phyloP scores from a whole-genome alignment of 192 early-diverging fungal genomes.

The Backusella parvicylindrica region DNA sequence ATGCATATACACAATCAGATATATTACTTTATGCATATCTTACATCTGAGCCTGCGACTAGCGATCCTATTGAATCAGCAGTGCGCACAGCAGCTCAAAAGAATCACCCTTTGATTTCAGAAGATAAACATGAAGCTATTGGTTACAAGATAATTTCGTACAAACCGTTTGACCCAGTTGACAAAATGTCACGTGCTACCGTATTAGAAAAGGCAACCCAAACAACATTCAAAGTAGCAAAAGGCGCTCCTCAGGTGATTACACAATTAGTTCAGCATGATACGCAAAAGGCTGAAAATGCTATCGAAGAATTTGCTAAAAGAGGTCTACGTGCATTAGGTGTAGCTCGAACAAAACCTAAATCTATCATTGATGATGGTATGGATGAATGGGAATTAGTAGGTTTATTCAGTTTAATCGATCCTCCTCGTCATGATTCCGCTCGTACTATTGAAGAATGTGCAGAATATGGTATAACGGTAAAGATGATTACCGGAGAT shows the following conservation, averaged over 20 bases:
- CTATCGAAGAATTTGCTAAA: slow-evolving; percentile 56
- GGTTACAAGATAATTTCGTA: slow-evolving; percentile 67
- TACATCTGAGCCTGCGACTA: slow-evolving; percentile 67
- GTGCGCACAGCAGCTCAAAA: slow-evolving; percentile 59
- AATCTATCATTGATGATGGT: slow-evolving; percentile 14
- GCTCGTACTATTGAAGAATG: slow-evolving; percentile 65
- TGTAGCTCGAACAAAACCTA: slow-evolving; percentile 55
- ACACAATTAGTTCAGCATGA: slow-evolving; percentile 48
- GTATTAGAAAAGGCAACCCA: slow-evolving; percentile 48
- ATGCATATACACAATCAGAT: slow-evolving; percentile 46
- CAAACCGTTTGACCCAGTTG: slow-evolving; percentile 69
- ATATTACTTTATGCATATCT: slow-evolving; percentile 63
- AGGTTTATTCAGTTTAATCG: slow-evolving; percentile 62
- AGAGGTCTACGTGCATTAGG: slow-evolving; percentile 73
- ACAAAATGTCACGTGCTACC: slow-evolving; percentile 68
- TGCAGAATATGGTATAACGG: slow-evolving; percentile 56
- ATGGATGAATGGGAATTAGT: slow-evolving; percentile 58
- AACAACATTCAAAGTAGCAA: slow-evolving; percentile 57
- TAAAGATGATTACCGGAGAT: slow-evolving; percentile 83
- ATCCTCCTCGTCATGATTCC: slow-evolving; percentile 68
- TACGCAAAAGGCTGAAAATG: slow-evolving; percentile 41
- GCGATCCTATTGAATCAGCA: slow-evolving; percentile 75
- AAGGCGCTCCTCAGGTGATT: slow-evolving; percentile 77
- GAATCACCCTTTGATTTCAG: slow-evolving; percentile 43
- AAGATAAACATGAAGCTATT: slow-evolving; percentile 50